phyloP scores from a whole-genome alignment of 768 basidiomycete species.

The Leccinum subtestaceum region DNA sequence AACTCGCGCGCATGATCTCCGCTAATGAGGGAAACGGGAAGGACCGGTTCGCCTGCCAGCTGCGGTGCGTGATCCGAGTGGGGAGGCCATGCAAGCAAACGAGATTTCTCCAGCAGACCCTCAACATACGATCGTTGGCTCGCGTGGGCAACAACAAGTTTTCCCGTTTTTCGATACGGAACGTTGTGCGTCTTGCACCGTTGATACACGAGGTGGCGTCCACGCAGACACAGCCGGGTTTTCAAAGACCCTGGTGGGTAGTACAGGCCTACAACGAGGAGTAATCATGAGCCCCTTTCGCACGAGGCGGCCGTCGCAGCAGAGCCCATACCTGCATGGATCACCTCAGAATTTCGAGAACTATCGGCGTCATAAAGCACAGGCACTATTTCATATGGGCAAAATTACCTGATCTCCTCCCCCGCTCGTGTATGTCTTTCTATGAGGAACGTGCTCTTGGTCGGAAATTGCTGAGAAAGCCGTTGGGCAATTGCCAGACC shows the following conservation, averaged over 20 bases:
- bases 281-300: background rate
- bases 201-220: slow-evolving; percentile 79
- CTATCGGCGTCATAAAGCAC: slow-evolving; percentile 36
- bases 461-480: slow-evolving; percentile 59
- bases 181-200: slow-evolving; percentile 64
- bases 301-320: background rate
- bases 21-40: slow-evolving; percentile 67
- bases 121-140: slow-evolving; percentile 71
- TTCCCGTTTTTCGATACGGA: slow-evolving; percentile 72
- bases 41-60: slow-evolving; percentile 31
- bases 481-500: slow-evolving; percentile 84
- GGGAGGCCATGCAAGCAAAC: slow-evolving; percentile 49
- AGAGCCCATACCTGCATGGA: slow-evolving; percentile 68
- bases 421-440: slow-evolving; percentile 76
- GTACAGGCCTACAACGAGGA: slow-evolving; percentile 58
- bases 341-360: slow-evolving; percentile 92
- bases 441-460: slow-evolving; percentile 73
- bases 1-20: slow-evolving; percentile 65
- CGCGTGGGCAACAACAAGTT: slow-evolving; percentile 80
- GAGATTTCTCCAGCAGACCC: slow-evolving; percentile 61
- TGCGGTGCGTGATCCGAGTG: slow-evolving; percentile 31
- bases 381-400: background rate
- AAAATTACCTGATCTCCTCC: slow-evolving; percentile 76
- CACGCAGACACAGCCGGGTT: slow-evolving; percentile 81
- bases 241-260: slow-evolving; percentile 84